Percentiles rank a stretch among this genome's conserved stretches.
Evolutionary conservation across 2,329 filamentous ascomycete genomes (phyloP).

Genomic region (Xenosphaeropsis pyriputrescens): DNA sequence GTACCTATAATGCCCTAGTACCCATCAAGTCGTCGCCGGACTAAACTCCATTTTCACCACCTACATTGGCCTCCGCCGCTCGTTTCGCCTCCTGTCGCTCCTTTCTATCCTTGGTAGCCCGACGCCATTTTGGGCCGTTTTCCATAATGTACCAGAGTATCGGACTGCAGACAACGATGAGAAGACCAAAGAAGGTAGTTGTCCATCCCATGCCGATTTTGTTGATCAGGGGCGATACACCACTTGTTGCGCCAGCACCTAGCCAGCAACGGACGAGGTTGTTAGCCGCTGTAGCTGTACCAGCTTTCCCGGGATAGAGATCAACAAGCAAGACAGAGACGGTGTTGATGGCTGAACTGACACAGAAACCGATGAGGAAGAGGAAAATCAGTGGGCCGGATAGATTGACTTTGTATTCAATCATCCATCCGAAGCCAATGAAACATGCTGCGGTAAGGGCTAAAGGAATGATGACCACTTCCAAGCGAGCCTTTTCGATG

Average conservation of each 20-base stretch:
- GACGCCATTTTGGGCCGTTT: too few relatives aligned
- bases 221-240: conserved; percentile 1
- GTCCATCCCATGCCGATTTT: conserved; percentile 27
- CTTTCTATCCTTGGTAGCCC: too few relatives aligned
- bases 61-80: too few relatives aligned
- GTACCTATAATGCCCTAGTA: too few relatives aligned
- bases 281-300: conserved; percentile 47
- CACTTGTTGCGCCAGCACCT: conserved; percentile 1
- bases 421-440: conserved; percentile 41
- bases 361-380: conserved; percentile 39
- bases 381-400: conserved; percentile 38
- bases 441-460: conserved; percentile 35
- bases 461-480: conserved; percentile 38
- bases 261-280: conserved; percentile 3
- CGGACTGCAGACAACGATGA: too few relatives aligned
- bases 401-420: conserved; percentile 33
- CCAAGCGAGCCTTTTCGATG: conserved; percentile 27
- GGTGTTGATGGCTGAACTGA: conserved; percentile 48
- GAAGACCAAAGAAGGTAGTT: conserved; percentile 15
- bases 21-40: too few relatives aligned
- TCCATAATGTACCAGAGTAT: too few relatives aligned
- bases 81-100: too few relatives aligned
- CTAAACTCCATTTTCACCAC: too few relatives aligned
- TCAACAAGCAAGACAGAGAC: conserved; percentile 51
- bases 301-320: conserved; percentile 42